Conservation (phyloP, 768 basidiomycete genomes). For the Naganishia onofrii region DNA sequence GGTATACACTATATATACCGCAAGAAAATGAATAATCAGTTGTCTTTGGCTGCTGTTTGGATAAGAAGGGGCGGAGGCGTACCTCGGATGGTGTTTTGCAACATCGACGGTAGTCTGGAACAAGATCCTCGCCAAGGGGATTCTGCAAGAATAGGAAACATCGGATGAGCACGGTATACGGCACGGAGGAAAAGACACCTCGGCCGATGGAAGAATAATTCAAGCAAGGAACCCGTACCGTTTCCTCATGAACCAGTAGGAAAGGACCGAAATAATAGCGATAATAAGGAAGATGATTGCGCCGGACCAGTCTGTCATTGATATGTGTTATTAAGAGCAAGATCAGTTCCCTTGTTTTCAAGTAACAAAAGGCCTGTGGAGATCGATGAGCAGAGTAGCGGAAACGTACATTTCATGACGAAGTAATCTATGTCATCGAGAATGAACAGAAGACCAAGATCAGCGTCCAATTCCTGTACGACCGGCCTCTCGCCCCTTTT, state of each 20-base stretch:
- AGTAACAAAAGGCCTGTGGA: neutral
- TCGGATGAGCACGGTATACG: neutral
- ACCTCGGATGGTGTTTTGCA: slow-evolving; percentile 71
- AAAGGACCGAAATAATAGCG: slow-evolving; percentile 68
- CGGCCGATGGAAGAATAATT: neutral
- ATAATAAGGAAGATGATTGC: slow-evolving; percentile 82
- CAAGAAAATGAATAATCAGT: neutral
- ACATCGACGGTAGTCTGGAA: slow-evolving; percentile 81
- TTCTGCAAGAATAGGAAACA: slow-evolving; percentile 62
- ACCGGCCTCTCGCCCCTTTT: no score
- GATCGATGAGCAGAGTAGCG: neutral
- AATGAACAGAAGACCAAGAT: slow-evolving; percentile 19
- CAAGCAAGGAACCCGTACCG: slow-evolving; percentile 47
- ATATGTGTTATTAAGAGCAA: neutral
- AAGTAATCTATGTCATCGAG: slow-evolving; percentile 37
- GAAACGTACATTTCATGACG: slow-evolving; percentile 44
- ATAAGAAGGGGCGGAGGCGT: neutral
- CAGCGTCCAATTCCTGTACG: neutral
- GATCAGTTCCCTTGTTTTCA: neutral
- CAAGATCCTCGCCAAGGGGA: slow-evolving; percentile 73
- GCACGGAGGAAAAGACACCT: no score
- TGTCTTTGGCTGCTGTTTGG: neutral
- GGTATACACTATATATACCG: slow-evolving; percentile 58
- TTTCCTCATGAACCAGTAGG: slow-evolving; percentile 60
- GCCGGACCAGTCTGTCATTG: slow-evolving; percentile 59